These are phyloP conservation scores for Hyphodiscus hymeniophilus DNA, from an alignment of 495 filamentous ascomycete genomes.

Conservation along the genomic window DNA sequence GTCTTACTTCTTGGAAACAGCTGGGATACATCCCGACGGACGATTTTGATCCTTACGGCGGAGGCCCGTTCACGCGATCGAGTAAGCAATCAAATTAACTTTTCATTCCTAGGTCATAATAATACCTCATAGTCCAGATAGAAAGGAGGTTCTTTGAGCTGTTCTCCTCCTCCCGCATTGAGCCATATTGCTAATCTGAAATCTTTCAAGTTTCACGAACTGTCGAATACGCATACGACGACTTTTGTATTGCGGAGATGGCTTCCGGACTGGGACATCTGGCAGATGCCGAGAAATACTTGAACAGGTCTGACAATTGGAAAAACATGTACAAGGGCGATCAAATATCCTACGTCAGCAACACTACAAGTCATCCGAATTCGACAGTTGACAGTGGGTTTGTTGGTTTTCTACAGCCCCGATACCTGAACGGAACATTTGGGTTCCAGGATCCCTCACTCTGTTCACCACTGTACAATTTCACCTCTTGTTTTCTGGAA, in stretches of 20 bases:
- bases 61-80: conserved; percentile 60
- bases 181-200: conserved; percentile 54
- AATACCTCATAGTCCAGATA: too few relatives aligned
- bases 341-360: conserved; percentile 45
- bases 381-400: conserved; percentile 29
- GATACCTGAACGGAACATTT: conserved; percentile 50
- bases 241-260: conserved; percentile 56
- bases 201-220: conserved; percentile 54
- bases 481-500: conserved; percentile 53
- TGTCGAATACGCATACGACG: conserved; percentile 62
- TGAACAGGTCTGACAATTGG: conserved; percentile 60
- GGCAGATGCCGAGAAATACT: conserved; percentile 49
- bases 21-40: conserved; percentile 63
- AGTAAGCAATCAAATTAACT: conserved; percentile 8
- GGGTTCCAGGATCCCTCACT: conserved; percentile 61
- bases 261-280: conserved; percentile 46
- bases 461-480: conserved; percentile 23
- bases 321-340: conserved; percentile 62
- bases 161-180: conserved; percentile 41
- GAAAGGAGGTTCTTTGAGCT: too few relatives aligned
- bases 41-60: conserved; percentile 60
- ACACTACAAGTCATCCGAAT: conserved; percentile 57
- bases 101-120: too few relatives aligned
- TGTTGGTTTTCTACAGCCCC: conserved; percentile 25
- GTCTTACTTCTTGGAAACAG: conserved; percentile 46